A percentile compares a stretch with the other conserved stretches of the same genome.
phyloP scores from a whole-genome alignment of 768 basidiomycete genomes.

The Royoungia palumana region DNA sequence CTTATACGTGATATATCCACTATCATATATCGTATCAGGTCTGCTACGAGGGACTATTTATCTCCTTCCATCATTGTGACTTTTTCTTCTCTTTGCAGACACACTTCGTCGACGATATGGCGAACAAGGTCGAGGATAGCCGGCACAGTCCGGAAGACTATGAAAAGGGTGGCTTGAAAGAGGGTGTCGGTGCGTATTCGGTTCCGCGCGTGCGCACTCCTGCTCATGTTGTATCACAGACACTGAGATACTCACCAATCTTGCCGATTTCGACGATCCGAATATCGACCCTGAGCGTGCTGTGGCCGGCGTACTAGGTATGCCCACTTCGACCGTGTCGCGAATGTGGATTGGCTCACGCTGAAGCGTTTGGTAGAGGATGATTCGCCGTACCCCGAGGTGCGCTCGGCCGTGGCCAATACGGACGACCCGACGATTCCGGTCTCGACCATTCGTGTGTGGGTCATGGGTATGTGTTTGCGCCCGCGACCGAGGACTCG shows the following conservation, averaged over 20 bases:
- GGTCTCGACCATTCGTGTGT: slow-evolving; percentile 53
- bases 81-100: not conserved
- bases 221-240: not conserved
- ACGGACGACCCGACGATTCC: slow-evolving; percentile 69
- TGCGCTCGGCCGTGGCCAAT: slow-evolving; percentile 73
- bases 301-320: slow-evolving; percentile 19
- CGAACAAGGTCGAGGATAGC: not conserved
- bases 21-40: no score
- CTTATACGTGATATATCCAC: no score
- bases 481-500: no score
- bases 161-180: slow-evolving; percentile 14
- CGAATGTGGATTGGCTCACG: slow-evolving; percentile 11
- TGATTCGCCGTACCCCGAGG: slow-evolving; percentile 60
- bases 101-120: slow-evolving; percentile 11
- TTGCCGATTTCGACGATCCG: slow-evolving; percentile 34
- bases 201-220: not conserved
- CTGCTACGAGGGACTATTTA: no score
- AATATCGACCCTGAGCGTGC: slow-evolving; percentile 30
- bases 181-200: slow-evolving; percentile 4
- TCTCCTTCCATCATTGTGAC: no score
- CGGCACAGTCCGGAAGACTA: slow-evolving; percentile 4
- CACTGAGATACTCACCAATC: slow-evolving; percentile 1
- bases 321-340: not conserved
- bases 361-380: slow-evolving; percentile 42
- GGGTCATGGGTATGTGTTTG: slow-evolving; percentile 45